These are phyloP conservation scores for Monilinia fructigena DNA, from an alignment of 2,329 filamentous ascomycete genomes.

Conservation along the genomic window DNA sequence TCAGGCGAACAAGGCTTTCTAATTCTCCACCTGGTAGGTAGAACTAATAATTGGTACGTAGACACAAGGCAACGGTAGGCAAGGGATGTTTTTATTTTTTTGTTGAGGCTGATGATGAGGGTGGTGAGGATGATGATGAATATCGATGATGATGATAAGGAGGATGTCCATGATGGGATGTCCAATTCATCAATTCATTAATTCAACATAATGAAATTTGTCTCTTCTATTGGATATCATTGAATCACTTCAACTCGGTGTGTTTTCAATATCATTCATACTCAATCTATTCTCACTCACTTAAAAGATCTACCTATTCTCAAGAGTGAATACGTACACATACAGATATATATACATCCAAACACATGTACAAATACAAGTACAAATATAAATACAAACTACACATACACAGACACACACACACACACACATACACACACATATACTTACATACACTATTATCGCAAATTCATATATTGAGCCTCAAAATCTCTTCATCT, in stretches of 20 bases:
- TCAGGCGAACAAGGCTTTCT: not conserved
- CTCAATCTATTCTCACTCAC: not conserved
- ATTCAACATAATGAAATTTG: not conserved
- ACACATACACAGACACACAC: no score
- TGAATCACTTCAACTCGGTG: not conserved
- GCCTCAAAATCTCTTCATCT: not conserved
- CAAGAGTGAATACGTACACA: no score
- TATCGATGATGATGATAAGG: not conserved
- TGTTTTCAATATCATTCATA: not conserved
- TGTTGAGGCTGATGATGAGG: no score
- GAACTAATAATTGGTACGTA: no score
- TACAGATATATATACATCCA: no score
- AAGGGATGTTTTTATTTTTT: not conserved
- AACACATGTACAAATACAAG: no score
- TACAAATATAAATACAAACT: no score
- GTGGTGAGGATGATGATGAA: not conserved
- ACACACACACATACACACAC: no score
- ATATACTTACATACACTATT: no score
- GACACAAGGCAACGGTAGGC: not conserved
- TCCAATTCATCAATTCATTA: not conserved
- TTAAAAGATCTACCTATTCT: not conserved
- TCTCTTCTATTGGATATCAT: no score
- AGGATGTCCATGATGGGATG: not conserved
- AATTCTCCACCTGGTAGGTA: no score
- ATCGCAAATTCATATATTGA: not conserved